These are phyloP conservation scores for Candida rishiriensis DNA, from an alignment of 805 yeast genomes.

Conservation along the genomic window DNA sequence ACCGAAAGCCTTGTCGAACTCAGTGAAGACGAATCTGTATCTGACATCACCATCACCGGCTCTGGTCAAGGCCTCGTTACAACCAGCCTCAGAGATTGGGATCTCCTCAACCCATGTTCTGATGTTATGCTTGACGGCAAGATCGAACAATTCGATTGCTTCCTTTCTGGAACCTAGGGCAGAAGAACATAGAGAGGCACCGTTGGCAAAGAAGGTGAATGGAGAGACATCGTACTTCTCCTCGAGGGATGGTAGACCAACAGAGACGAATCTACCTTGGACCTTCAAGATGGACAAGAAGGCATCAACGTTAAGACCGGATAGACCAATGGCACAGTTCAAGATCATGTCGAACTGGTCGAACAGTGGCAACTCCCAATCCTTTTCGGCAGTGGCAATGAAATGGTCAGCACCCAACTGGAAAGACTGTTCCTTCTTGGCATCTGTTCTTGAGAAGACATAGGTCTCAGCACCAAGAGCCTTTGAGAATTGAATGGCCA, in stretches of 20 bases:
- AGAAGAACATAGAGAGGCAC: constrained; percentile 41
- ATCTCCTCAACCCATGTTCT: constrained; percentile 51
- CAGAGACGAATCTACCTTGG: constrained; percentile 41
- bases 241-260: constrained; percentile 41
- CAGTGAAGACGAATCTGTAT: constrained; percentile 50
- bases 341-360: constrained; percentile 38
- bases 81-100: constrained; percentile 41
- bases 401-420: constrained; percentile 38
- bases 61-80: constrained; percentile 42
- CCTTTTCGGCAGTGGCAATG: constrained; percentile 41
- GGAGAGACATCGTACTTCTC: constrained; percentile 45
- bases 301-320: constrained; percentile 33
- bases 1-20: constrained; percentile 29
- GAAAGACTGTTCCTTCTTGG: constrained; percentile 37
- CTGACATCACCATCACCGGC: constrained; percentile 46
- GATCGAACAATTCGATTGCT: constrained; percentile 41
- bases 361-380: constrained; percentile 34
- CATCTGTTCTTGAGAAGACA: constrained; percentile 38
- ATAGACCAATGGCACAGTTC: constrained; percentile 38
- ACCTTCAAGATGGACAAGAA: constrained; percentile 32
- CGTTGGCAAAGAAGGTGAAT: constrained; percentile 44
- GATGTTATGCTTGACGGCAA: constrained; percentile 43
- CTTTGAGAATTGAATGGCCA: constrained; percentile 40
- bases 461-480: constrained; percentile 43
- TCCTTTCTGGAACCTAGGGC: constrained; percentile 46